Evolutionary conservation across 768 basidiomycete species (phyloP).

Genomic region (Leccinum pellstonianum): DNA sequence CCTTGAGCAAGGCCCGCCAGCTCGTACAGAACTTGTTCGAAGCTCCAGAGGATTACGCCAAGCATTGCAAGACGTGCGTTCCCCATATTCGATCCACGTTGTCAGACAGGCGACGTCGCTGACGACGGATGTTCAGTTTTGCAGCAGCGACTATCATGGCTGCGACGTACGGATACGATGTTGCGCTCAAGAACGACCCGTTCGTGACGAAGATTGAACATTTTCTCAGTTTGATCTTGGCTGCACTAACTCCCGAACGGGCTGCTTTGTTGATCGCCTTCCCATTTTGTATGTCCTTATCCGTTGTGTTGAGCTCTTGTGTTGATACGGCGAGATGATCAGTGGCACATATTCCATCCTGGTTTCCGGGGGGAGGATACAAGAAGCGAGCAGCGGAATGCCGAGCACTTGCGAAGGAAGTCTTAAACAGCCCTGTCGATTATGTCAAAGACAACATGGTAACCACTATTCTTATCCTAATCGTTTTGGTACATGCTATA

Average conservation of each 20-base stretch:
- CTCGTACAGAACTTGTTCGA: slow-evolving; percentile 24
- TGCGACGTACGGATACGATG: slow-evolving; percentile 27
- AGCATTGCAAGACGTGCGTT: slow-evolving; percentile 24
- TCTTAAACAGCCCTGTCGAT: slow-evolving; percentile 19
- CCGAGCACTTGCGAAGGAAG: slow-evolving; percentile 22
- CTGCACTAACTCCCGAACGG: slow-evolving; percentile 22
- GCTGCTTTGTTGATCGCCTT: slow-evolving; percentile 21
- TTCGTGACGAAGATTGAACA: slow-evolving; percentile 23
- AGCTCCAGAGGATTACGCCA: slow-evolving; percentile 12
- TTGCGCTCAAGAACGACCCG: slow-evolving; percentile 24
- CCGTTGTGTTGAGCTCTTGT: not conserved
- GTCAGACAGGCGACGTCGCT: not conserved
- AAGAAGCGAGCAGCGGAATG: slow-evolving; percentile 19
- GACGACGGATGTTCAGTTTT: slow-evolving; percentile 14
- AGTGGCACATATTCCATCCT: slow-evolving; percentile 32
- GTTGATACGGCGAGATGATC: not conserved
- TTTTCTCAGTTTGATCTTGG: slow-evolving; percentile 10
- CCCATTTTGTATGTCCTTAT: slow-evolving; percentile 25
- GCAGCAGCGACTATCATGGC: slow-evolving; percentile 26
- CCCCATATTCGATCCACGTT: slow-evolving; percentile 5
- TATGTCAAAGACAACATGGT: slow-evolving; percentile 29
- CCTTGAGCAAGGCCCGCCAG: slow-evolving; percentile 22
- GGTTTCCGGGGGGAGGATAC: slow-evolving; percentile 35
- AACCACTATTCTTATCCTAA: not conserved
- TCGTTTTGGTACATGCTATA: not conserved